phyloP scores from a whole-genome alignment of 1,284 basidiomycete genomes.

The Porodaedalea pini region DNA sequence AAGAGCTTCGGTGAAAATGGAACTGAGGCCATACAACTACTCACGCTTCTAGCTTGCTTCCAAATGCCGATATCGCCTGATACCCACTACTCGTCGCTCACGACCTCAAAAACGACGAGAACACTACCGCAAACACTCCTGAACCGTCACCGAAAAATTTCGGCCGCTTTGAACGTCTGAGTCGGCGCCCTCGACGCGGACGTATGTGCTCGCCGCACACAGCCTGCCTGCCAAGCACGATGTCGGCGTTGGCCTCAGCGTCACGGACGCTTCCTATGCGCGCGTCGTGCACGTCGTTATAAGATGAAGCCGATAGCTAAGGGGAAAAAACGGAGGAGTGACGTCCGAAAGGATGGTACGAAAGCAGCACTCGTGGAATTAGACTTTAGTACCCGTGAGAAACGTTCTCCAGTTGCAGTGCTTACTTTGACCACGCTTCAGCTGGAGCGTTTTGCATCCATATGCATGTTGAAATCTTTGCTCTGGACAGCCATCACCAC shows the following conservation, averaged over 20 bases:
- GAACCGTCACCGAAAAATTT: background rate
- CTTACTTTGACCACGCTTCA: background rate
- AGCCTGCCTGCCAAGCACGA: background rate
- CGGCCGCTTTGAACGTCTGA: background rate
- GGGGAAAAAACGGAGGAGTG: background rate
- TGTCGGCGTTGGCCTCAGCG: background rate
- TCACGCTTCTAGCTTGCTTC: background rate
- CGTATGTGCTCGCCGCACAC: background rate
- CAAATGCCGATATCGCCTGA: too few relatives aligned
- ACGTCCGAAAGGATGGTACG: background rate
- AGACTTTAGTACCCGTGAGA: background rate
- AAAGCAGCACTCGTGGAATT: background rate
- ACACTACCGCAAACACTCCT: background rate
- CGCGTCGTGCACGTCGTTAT: background rate
- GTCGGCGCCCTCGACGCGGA: background rate
- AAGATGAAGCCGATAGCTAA: too few relatives aligned
- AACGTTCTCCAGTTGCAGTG: background rate
- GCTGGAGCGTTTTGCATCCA: too few relatives aligned
- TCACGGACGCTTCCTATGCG: background rate
- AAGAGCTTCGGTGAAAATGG: background rate
- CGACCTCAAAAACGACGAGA: too few relatives aligned
- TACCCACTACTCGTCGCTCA: too few relatives aligned
- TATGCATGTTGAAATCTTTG: too few relatives aligned
- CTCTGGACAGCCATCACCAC: too few relatives aligned
- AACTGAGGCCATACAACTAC: background rate